Conservation (phyloP, 106 monocot genomes). For the Cymbidium sinense region DNA sequence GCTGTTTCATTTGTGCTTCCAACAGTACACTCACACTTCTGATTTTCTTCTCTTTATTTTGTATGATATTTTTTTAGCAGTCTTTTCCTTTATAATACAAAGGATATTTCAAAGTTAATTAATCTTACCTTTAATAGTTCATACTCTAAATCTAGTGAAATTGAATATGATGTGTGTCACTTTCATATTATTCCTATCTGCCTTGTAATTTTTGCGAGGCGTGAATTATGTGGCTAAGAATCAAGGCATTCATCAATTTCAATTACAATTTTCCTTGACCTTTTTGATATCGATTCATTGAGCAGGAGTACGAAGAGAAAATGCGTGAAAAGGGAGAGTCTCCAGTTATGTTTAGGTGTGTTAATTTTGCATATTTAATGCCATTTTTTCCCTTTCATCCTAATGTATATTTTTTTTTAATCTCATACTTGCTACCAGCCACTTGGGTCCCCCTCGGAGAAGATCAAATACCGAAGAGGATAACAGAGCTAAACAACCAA, state of each 20-base stretch:
- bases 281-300: slow-evolving; percentile 4
- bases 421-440: slow-evolving; percentile 31
- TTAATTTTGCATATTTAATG: slow-evolving; percentile 4
- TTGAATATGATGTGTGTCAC: not conserved
- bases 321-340: slow-evolving; percentile 91
- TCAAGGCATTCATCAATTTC: not conserved
- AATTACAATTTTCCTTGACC: not conserved
- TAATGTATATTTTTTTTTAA: not conserved
- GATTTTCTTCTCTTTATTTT: too few species aligned
- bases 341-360: slow-evolving; percentile 96
- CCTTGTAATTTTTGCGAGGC: not conserved
- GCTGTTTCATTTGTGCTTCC: too few species aligned
- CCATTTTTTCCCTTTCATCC: not conserved
- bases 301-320: slow-evolving; percentile 96
- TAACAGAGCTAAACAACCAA: slow-evolving; percentile 63
- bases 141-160: not conserved
- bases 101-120: not conserved
- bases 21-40: too few species aligned
- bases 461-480: slow-evolving; percentile 73
- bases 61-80: not conserved
- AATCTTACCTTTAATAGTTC: not conserved
- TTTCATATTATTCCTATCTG: not conserved
- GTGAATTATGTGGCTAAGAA: not conserved
- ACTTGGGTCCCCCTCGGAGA: slow-evolving; percentile 74
- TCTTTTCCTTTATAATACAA: not conserved